These are phyloP conservation scores for Quercus tomentella DNA, from an alignment of 331 rosid species.

Conservation along the genomic window DNA sequence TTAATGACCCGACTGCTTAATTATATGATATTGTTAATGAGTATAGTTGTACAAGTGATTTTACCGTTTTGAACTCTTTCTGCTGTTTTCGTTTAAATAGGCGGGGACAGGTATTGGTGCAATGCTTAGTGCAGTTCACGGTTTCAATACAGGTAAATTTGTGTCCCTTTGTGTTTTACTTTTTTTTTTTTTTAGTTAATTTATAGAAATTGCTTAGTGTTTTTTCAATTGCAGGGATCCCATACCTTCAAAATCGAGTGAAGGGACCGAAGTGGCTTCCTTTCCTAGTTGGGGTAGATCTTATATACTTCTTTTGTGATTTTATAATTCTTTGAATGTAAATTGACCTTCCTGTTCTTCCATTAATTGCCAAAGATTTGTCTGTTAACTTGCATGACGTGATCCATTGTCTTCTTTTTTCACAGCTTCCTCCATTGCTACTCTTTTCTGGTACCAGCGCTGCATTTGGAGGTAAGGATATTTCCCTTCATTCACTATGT, in stretches of 20 bases:
- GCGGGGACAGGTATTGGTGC: conserved; percentile 87
- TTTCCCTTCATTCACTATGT: conserved; percentile 1
- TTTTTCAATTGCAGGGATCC: conserved; percentile 63
- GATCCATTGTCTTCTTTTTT: conserved; percentile 9
- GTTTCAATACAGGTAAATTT: conserved; percentile 52
- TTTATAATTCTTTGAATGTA: not conserved
- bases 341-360: not conserved
- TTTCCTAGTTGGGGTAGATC: conserved; percentile 72
- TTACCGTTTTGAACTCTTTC: not conserved
- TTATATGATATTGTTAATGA: not conserved
- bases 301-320: not conserved
- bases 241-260: conserved; percentile 66
- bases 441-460: conserved; percentile 75
- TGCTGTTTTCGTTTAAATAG: conserved; percentile 28
- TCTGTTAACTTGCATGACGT: conserved; percentile 2
- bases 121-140: conserved; percentile 70
- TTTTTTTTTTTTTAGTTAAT: not conserved
- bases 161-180: not conserved
- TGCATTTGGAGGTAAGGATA: conserved; percentile 76
- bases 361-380: not conserved
- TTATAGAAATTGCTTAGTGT: conserved; percentile 20
- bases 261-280: conserved; percentile 99
- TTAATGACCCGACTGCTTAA: not conserved
- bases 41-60: not conserved
- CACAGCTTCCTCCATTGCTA: conserved; percentile 77